These are phyloP conservation scores for Fusarium sarcochroum DNA, from an alignment of 2,329 filamentous ascomycete species.

Conservation along the genomic window DNA sequence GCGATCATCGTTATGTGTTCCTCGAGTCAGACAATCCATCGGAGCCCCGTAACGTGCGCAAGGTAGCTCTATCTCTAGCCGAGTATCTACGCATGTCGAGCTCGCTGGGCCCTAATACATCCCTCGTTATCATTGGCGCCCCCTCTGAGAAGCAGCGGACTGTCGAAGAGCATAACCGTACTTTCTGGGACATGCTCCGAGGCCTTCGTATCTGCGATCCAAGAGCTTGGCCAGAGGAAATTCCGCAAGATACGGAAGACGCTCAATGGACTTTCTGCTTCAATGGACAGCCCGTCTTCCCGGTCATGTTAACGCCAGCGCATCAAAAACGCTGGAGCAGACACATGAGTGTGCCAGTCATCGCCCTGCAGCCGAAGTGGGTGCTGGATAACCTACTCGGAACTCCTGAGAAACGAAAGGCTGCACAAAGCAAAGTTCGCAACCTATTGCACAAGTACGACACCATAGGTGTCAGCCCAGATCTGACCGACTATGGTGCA, in stretches of 20 bases:
- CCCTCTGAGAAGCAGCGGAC: slow-evolving; percentile 1
- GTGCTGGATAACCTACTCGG: background rate
- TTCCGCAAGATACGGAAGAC: slow-evolving; percentile 6
- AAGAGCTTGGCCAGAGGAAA: background rate
- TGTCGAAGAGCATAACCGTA: slow-evolving; percentile 5
- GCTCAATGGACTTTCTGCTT: slow-evolving; percentile 11
- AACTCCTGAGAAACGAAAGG: slow-evolving; percentile 9
- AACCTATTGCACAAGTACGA: slow-evolving; percentile 5
- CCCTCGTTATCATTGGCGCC: background rate
- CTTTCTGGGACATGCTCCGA: slow-evolving; percentile 16
- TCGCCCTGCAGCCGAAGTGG: slow-evolving; percentile 7
- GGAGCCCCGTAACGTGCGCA: background rate
- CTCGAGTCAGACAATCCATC: slow-evolving; percentile 14
- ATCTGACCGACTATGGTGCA: slow-evolving; percentile 6
- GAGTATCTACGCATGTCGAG: slow-evolving; percentile 6
- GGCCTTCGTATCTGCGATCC: slow-evolving; percentile 10
- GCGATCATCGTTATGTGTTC: slow-evolving; percentile 6
- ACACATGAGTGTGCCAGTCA: slow-evolving; percentile 10
- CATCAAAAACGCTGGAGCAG: slow-evolving; percentile 15
- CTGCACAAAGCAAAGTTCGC: slow-evolving; percentile 13
- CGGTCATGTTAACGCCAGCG: slow-evolving; percentile 12
- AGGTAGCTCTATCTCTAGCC: slow-evolving; percentile 2
- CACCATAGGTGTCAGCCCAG: background rate
- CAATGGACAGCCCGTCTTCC: slow-evolving; percentile 3
- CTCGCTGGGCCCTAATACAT: background rate